A percentile compares a stretch with the other conserved stretches of the same genome.
Conservation (phyloP, 2,329 filamentous ascomycete species). For the Aspergillus vadensis region DNA sequence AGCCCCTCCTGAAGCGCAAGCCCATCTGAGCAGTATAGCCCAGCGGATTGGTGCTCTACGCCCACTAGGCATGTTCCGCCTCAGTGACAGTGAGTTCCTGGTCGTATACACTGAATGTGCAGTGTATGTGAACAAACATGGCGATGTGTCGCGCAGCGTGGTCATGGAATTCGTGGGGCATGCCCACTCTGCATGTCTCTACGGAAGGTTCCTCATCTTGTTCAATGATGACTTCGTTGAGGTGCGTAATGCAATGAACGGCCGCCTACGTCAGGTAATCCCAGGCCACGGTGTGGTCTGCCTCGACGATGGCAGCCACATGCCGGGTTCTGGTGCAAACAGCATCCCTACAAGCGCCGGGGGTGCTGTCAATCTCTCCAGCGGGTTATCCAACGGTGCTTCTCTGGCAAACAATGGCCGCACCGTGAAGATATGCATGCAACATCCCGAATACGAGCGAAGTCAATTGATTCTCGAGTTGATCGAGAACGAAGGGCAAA, state of each 20-base stretch:
- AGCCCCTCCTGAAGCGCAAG: slow-evolving; percentile 59
- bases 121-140: slow-evolving; percentile 97
- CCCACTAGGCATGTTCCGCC: slow-evolving; percentile 93
- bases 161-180: slow-evolving; percentile 99
- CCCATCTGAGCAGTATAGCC: slow-evolving; percentile 79
- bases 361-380: slow-evolving; percentile 28
- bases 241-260: slow-evolving; percentile 94
- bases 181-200: slow-evolving; percentile 83
- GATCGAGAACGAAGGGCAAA: slow-evolving; percentile 85
- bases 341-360: slow-evolving; percentile 46
- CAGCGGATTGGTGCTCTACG: slow-evolving; percentile 78
- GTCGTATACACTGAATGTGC: slow-evolving; percentile 94
- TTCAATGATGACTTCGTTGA: slow-evolving; percentile 98
- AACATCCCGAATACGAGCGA: slow-evolving; percentile 82
- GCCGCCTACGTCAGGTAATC: slow-evolving; percentile 89
- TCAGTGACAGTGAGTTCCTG: slow-evolving; percentile 89
- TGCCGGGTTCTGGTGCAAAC: slow-evolving; percentile 41
- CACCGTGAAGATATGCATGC: slow-evolving; percentile 92
- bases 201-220: slow-evolving; percentile 85
- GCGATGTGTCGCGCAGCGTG: slow-evolving; percentile 87
- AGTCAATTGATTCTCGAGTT: slow-evolving; percentile 90
- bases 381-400: slow-evolving; percentile 38
- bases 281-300: slow-evolving; percentile 86
- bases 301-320: slow-evolving; percentile 72
- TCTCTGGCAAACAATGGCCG: slow-evolving; percentile 51